Conservation (phyloP, 345 rosid species). For the Brassica incana region DNA sequence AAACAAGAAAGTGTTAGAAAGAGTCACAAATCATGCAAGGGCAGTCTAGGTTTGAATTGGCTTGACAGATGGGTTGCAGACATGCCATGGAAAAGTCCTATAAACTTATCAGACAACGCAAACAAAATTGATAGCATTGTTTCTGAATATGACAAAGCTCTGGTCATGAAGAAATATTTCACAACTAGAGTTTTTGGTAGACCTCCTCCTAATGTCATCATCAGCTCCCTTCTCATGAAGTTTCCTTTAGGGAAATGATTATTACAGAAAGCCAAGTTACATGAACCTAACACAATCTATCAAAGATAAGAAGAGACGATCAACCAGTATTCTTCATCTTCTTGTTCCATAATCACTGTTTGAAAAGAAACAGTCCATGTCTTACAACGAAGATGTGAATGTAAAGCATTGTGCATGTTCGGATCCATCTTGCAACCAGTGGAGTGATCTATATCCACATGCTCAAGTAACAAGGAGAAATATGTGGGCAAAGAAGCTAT, state of each 20-base stretch:
- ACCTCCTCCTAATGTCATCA: slow-evolving; percentile 52
- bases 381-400: slow-evolving; percentile 51
- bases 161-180: slow-evolving; percentile 60
- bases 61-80: too few relatives aligned
- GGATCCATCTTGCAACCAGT: neutral
- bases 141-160: slow-evolving; percentile 50
- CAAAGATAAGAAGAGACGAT: slow-evolving; percentile 65
- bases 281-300: slow-evolving; percentile 72
- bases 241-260: slow-evolving; percentile 45
- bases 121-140: slow-evolving; percentile 34
- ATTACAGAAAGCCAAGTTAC: slow-evolving; percentile 61
- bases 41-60: too few relatives aligned
- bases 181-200: slow-evolving; percentile 54
- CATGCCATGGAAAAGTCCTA: too few relatives aligned
- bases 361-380: slow-evolving; percentile 46
- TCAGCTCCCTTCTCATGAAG: slow-evolving; percentile 47
- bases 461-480: slow-evolving; percentile 38
- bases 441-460: slow-evolving; percentile 53
- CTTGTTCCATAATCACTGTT: slow-evolving; percentile 37
- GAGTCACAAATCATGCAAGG: too few relatives aligned
- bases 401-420: slow-evolving; percentile 53
- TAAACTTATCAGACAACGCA: too few relatives aligned
- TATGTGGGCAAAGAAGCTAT: slow-evolving; percentile 40
- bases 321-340: slow-evolving; percentile 31
- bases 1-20: too few relatives aligned